Evolutionary conservation across 345 rosid species (phyloP).

Genomic region (Microthlaspi erraticum): DNA sequence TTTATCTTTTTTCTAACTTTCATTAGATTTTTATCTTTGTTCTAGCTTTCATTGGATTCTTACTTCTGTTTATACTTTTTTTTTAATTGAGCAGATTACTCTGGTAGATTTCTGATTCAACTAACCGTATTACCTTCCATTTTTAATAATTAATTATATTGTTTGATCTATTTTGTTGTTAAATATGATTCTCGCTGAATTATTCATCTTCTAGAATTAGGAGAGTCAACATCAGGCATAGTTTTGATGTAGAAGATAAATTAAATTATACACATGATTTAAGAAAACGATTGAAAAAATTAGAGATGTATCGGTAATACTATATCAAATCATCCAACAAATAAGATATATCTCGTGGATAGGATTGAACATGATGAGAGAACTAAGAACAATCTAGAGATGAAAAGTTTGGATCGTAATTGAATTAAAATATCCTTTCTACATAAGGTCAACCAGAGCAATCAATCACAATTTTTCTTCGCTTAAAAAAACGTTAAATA

Average conservation of each 20-base stretch:
- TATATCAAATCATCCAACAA: constrained; percentile 18
- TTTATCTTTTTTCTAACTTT: too few species aligned
- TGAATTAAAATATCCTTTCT: neutral
- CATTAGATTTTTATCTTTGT: too few species aligned
- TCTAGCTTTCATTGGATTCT: too few species aligned
- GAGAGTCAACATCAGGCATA: too few species aligned
- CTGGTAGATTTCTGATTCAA: too few species aligned
- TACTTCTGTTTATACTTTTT: too few species aligned
- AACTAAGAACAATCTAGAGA: constrained; percentile 30
- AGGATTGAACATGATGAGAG: constrained; percentile 37
- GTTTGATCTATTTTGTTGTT: too few species aligned
- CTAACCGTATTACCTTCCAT: too few species aligned
- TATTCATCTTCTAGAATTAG: too few species aligned
- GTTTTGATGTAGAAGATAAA: neutral
- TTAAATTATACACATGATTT: constrained; percentile 14
- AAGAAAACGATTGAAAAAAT: constrained; percentile 11
- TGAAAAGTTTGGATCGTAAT: constrained; percentile 1
- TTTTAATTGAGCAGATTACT: too few species aligned
- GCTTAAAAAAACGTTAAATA: neutral
- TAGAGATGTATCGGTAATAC: neutral
- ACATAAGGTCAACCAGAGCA: constrained; percentile 33
- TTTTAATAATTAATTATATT: too few species aligned
- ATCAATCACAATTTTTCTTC: constrained; percentile 23
- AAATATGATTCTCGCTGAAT: too few species aligned
- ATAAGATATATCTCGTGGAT: constrained; percentile 36